Conservation (phyloP, 2,329 filamentous ascomycete species). For the Fusarium brachygibbosum region DNA sequence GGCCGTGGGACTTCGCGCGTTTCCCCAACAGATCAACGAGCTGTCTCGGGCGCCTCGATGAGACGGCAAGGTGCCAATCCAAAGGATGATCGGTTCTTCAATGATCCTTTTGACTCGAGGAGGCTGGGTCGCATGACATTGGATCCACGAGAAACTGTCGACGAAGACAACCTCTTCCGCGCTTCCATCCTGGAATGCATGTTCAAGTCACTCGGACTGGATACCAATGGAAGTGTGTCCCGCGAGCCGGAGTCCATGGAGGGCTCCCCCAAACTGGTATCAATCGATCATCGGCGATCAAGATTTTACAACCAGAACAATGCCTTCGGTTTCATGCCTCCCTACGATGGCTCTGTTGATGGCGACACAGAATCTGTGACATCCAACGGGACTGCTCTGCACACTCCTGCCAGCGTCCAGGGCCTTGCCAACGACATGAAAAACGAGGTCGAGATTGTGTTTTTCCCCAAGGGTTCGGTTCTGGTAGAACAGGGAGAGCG, state of each 20-base stretch:
- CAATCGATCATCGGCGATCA: constrained; percentile 83
- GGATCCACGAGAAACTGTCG: constrained; percentile 83
- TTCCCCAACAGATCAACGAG: constrained; percentile 38
- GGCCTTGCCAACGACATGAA: constrained; percentile 82
- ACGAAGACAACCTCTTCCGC: constrained; percentile 90
- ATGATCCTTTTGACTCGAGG: constrained; percentile 70
- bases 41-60: constrained; percentile 42
- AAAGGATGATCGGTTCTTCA: constrained; percentile 64
- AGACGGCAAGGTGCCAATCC: constrained; percentile 59
- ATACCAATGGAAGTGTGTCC: constrained; percentile 73
- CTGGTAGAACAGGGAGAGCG: constrained; percentile 96
- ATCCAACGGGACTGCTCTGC: constrained; percentile 74
- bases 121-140: constrained; percentile 64
- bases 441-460: constrained; percentile 96
- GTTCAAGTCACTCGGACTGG: constrained; percentile 91
- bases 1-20: constrained; percentile 66
- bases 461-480: constrained; percentile 93
- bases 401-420: constrained; percentile 73
- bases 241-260: constrained; percentile 82
- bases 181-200: constrained; percentile 94
- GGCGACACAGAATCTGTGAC: constrained; percentile 89
- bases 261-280: constrained; percentile 85
- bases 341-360: constrained; percentile 80
- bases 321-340: constrained; percentile 91
- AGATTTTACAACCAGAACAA: constrained; percentile 79